Evolutionary conservation across 805 yeast species (phyloP), one percentile per base, ranked within the genome.

Genomic region (Ogataea sp.): DNA sequence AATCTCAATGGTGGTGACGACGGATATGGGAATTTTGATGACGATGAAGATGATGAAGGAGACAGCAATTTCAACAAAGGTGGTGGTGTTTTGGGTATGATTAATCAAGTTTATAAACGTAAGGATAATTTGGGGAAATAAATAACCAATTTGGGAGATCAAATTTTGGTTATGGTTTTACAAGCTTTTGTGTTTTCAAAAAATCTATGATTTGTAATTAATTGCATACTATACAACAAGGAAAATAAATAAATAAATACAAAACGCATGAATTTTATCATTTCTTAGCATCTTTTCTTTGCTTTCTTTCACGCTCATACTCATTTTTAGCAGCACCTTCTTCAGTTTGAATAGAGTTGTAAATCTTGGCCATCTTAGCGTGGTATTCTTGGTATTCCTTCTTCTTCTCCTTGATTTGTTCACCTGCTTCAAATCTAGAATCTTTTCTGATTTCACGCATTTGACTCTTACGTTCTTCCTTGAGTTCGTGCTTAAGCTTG

Each of bases 281-380:
- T 36, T 41, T 44, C 49, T 69, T 68, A 31, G 69, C 65, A 56
- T 23, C 10, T 23, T 73, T 75, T 52, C 88, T 73, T 44, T 67
- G 65, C 56, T 72, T 78, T 69, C 77, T 83, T 55, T 89, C 97
- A 44, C 88, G 73, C 56, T 88, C 96, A 61, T 90, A 90, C 50
- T 80, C 80, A 59, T 93, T 89, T 71, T 86, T 84, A 56, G 87
- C 97, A 5, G 93, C 85, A 55, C 97, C 97, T 68, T 90, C 97
- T 51, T 83, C 88, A 4, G 96, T 88, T 46, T 83, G 84, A 53
- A 93, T 86, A 40, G 89, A 76, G 51, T 89, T 84, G 57, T 83
- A 79, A 56, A 93, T 81, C 49, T 74, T 75, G 33, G 94, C 83
- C 87, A 93, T 85, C 70, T 86, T 89, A 49, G 78, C 71, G 60